Evolutionary conservation across 1,284 basidiomycete genomes (phyloP), one percentile per base, ranked within the genome.

Genomic region (Grifola frondosa): DNA sequence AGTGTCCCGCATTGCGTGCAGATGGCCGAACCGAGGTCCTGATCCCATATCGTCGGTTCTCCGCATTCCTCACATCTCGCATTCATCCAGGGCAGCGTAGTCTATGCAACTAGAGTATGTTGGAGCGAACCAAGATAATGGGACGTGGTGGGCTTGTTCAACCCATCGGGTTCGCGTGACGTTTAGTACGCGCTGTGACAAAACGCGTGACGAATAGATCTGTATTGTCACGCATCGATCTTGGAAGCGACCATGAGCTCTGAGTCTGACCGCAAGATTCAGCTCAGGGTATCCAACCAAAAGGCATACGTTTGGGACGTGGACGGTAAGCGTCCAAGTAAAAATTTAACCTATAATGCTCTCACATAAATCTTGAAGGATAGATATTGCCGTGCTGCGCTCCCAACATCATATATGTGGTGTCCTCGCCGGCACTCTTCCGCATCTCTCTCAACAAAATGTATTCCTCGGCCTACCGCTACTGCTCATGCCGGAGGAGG

Each of bases 361-460:
- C n/a, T n/a, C n/a, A n/a, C n/a, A n/a, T n/a, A n/a, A n/a, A n/a
- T n/a, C n/a, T n/a, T n/a, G 44, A 67, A 68, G 56, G 30, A 48
- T 58, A 92, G 93, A 91, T 61, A 83, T 92, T 52, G 82, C 84
- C 10, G 75, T 69, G 3, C 66, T 97, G 5, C 88, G 95, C 34
- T 80, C 87, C 25, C 67, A 82, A 49, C 83, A 97, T 63, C 84
- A 78, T 48, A 78, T 98, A 35, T 92, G 88, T 54, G 95, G 96
- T 26, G 73, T 93, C 37, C 68, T 97, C 30, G 80, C 80, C 1
- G 97, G 97, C 0, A 98, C 97, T 0, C 76, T 99, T 16, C 95
- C 97, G 3, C 90, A 95, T 60, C 77, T 98, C 0, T 86, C 92
- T 4, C 96, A 98, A 61, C 97, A 99, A 67, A 99, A 99, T 67